Evolutionary conservation across 495 filamentous ascomycete species (phyloP).

Genomic region (Aspergillus funiculosus): DNA sequence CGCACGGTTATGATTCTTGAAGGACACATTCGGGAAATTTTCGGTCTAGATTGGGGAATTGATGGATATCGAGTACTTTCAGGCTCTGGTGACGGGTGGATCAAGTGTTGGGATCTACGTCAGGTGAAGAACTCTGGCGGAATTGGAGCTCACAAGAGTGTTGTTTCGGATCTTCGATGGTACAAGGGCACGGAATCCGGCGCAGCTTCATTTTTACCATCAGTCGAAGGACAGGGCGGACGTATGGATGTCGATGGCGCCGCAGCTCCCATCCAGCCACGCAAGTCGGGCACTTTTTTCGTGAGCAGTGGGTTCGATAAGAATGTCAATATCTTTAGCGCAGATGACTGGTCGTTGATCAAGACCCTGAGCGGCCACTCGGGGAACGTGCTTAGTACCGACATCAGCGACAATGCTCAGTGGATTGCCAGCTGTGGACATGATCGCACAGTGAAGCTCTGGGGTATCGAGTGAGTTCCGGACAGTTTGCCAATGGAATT

Average conservation of each 20-base stretch:
- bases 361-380: slow-evolving; percentile 87
- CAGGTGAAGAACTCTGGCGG: slow-evolving; percentile 76
- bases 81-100: slow-evolving; percentile 89
- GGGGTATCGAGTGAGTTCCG: slow-evolving; percentile 76
- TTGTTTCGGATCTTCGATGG: slow-evolving; percentile 91
- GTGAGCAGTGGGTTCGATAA: slow-evolving; percentile 90
- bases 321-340: slow-evolving; percentile 90
- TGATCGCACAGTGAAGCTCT: slow-evolving; percentile 93
- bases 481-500: no score
- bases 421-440: slow-evolving; percentile 94
- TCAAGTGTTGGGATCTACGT: slow-evolving; percentile 95
- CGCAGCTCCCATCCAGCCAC: slow-evolving; percentile 37
- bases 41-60: slow-evolving; percentile 83
- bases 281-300: slow-evolving; percentile 79
- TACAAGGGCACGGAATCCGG: slow-evolving; percentile 75
- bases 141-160: slow-evolving; percentile 85
- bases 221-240: slow-evolving; percentile 53
- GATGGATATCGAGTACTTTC: slow-evolving; percentile 86
- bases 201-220: slow-evolving; percentile 49
- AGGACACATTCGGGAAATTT: slow-evolving; percentile 88
- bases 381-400: slow-evolving; percentile 82
- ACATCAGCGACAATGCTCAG: slow-evolving; percentile 74
- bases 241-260: slow-evolving; percentile 52
- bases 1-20: slow-evolving; percentile 95
- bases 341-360: slow-evolving; percentile 89